These are phyloP conservation scores for Paramecium octaurelia DNA, from an alignment of 73 alveolate species.

Conservation along the genomic window DNA sequence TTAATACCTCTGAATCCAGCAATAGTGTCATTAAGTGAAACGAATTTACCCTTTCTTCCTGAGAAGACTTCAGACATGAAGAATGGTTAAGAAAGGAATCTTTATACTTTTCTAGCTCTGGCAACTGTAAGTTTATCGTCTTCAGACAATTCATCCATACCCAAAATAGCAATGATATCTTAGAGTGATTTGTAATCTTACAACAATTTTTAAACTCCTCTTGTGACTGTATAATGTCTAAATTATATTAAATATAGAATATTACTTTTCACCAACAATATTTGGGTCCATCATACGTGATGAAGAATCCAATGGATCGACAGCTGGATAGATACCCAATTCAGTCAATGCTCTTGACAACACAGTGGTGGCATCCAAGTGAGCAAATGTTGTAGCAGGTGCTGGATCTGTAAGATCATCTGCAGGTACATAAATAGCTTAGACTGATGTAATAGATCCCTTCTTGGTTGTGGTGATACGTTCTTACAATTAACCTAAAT, in stretches of 20 bases:
- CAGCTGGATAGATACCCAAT: slow-evolving; percentile 98
- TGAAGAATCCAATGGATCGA: slow-evolving; percentile 97
- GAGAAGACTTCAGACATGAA: slow-evolving; percentile 93
- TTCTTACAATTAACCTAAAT: slow-evolving; percentile 94
- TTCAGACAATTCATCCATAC: slow-evolving; percentile 97
- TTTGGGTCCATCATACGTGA: slow-evolving; percentile 96
- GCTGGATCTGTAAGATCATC: slow-evolving; percentile 98
- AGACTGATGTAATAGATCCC: slow-evolving; percentile 98
- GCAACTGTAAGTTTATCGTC: slow-evolving; percentile 96
- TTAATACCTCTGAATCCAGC: slow-evolving; percentile 75
- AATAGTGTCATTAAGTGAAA: slow-evolving; percentile 84
- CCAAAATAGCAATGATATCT: slow-evolving; percentile 98
- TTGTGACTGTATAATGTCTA: slow-evolving; percentile 79
- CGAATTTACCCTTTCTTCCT: slow-evolving; percentile 92
- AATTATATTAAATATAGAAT: background rate
- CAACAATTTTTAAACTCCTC: slow-evolving; percentile 86
- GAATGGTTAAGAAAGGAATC: slow-evolving; percentile 88
- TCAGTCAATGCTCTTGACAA: slow-evolving; percentile 88
- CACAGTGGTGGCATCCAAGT: slow-evolving; percentile 98
- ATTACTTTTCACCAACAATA: slow-evolving; percentile 82
- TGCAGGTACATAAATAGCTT: slow-evolving; percentile 97
- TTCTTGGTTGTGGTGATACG: slow-evolving; percentile 96
- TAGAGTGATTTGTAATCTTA: slow-evolving; percentile 90
- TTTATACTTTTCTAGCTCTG: slow-evolving; percentile 93
- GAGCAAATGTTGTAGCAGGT: slow-evolving; percentile 99